Percentiles rank a stretch among this genome's conserved stretches.
phyloP scores from a whole-genome alignment of 2,329 filamentous ascomycete genomes.

The Talaromyces sp. region DNA sequence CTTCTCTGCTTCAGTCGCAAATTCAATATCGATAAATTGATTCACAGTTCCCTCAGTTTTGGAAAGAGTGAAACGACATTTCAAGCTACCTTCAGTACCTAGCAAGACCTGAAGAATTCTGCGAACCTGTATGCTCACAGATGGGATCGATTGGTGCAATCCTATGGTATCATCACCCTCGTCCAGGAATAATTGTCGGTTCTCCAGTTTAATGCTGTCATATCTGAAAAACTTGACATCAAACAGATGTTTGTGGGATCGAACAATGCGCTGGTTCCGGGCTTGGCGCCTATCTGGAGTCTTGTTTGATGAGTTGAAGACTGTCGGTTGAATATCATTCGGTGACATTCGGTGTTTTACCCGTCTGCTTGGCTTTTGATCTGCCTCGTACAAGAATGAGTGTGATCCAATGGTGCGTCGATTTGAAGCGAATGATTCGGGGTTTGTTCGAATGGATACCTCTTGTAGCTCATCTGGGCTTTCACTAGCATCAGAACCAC shows the following conservation, averaged over 20 bases:
- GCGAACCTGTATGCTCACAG: slow-evolving; percentile 21
- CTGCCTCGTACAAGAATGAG: slow-evolving; percentile 4
- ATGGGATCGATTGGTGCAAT: slow-evolving; percentile 2
- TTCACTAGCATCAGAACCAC: slow-evolving; percentile 25
- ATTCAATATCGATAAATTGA: slow-evolving; percentile 29
- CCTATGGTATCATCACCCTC: slow-evolving; percentile 15
- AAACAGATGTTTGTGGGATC: slow-evolving; percentile 20
- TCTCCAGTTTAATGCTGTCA: slow-evolving; percentile 20
- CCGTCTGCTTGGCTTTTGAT: not conserved
- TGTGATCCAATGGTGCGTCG: slow-evolving; percentile 15
- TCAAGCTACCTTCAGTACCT: slow-evolving; percentile 25
- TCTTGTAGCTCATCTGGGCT: slow-evolving; percentile 43
- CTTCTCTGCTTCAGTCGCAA: slow-evolving; percentile 24
- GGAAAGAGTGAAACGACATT: slow-evolving; percentile 30
- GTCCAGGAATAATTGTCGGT: slow-evolving; percentile 19
- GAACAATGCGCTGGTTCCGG: not conserved
- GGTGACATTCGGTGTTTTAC: slow-evolving; percentile 25
- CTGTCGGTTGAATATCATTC: slow-evolving; percentile 33
- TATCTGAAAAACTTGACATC: slow-evolving; percentile 24
- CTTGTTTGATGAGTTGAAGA: slow-evolving; percentile 24
- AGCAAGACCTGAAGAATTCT: slow-evolving; percentile 23
- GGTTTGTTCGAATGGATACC: slow-evolving; percentile 28
- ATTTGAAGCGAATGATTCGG: slow-evolving; percentile 17
- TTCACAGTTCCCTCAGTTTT: slow-evolving; percentile 20
- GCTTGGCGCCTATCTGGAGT: slow-evolving; percentile 8